Evolutionary conservation across 768 basidiomycete genomes (phyloP).

Genomic region (Agrocybe chaxingu): DNA sequence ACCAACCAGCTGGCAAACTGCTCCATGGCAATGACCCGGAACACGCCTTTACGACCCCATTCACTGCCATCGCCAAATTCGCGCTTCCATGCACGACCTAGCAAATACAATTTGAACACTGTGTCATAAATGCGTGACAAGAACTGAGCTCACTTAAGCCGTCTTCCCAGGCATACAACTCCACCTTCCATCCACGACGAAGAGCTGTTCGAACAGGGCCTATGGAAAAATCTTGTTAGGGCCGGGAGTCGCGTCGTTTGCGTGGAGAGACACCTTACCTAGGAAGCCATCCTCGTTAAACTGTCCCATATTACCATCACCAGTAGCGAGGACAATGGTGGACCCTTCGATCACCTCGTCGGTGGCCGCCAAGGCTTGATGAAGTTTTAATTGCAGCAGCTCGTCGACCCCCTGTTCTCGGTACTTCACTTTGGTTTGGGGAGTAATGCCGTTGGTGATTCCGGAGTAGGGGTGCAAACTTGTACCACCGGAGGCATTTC

Average conservation of each 20-base stretch:
- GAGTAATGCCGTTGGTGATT: slow-evolving; percentile 14
- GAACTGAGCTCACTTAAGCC: slow-evolving; percentile 54
- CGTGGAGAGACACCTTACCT: slow-evolving; percentile 27
- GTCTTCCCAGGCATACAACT: slow-evolving; percentile 89
- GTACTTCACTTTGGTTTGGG: slow-evolving; percentile 49
- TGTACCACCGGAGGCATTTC: slow-evolving; percentile 13
- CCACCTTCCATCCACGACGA: slow-evolving; percentile 91
- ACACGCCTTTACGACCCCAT: slow-evolving; percentile 45
- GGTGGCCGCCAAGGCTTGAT: slow-evolving; percentile 75
- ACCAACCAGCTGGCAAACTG: slow-evolving; percentile 61
- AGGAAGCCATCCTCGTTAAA: slow-evolving; percentile 93
- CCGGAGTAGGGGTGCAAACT: slow-evolving; percentile 12
- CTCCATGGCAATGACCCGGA: slow-evolving; percentile 62
- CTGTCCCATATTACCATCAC: slow-evolving; percentile 89
- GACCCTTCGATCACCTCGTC: slow-evolving; percentile 64
- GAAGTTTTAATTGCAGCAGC: slow-evolving; percentile 86
- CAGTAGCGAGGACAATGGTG: slow-evolving; percentile 90
- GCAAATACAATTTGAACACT: not conserved
- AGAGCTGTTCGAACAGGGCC: slow-evolving; percentile 82
- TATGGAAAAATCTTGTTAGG: slow-evolving; percentile 2
- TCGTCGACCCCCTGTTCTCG: slow-evolving; percentile 96
- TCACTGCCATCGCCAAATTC: slow-evolving; percentile 64
- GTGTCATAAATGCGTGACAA: not conserved
- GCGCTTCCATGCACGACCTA: slow-evolving; percentile 64
- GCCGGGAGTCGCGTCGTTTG: not conserved